Base-by-base conservation (phyloP, 805 yeast species). In the Myxozyma mucilagina region DNA sequence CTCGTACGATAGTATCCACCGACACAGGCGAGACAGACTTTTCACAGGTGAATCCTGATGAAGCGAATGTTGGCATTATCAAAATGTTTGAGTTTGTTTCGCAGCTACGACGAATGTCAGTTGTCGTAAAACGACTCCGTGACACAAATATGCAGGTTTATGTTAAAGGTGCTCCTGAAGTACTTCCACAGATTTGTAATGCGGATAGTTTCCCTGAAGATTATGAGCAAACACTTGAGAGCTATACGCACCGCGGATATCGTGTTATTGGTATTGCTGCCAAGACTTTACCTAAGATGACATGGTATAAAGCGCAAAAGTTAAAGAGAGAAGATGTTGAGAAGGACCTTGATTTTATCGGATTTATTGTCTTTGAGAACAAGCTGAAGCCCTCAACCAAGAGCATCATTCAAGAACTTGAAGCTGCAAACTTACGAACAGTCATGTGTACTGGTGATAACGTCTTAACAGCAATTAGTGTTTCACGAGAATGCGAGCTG, bases 371-470 rank as follows among this genome's bases (percentile, higher is more conserved):
- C 2, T 94, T 94, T 76, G 98, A 94, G 72, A 94, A 94, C 74
- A 89, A 90, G 73, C 78, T 94, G 69, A 94, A 94, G 71, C 76
- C 80, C 1, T 78, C 87, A 0, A 87, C 97, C 0, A 78, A 78
- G 8, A 74, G 76, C 0, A 89, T 92, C 0, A 78, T 94, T 53
- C 65, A 73, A 11, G 80, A 83, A 60, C 78, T 94, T 53, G 76
- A 77, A 24, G 79, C 78, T 5, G 97, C 99, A 0, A 79, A 83
- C 24, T 80, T 94, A 53, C 79, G 97, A 67, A 89, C 94, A 0
- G 77, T 91, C 34, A 94, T 94, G 99, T 94, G 99, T 74, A 94
- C 99, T 0, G 99, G 99, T 56, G 99, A 94, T 73, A 94, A 94
- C 71, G 84, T 94, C 18, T 77, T 94, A 59, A 94, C 99, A 0